phyloP scores from a whole-genome alignment of 768 basidiomycete genomes.

The Lactarius trivialis region DNA sequence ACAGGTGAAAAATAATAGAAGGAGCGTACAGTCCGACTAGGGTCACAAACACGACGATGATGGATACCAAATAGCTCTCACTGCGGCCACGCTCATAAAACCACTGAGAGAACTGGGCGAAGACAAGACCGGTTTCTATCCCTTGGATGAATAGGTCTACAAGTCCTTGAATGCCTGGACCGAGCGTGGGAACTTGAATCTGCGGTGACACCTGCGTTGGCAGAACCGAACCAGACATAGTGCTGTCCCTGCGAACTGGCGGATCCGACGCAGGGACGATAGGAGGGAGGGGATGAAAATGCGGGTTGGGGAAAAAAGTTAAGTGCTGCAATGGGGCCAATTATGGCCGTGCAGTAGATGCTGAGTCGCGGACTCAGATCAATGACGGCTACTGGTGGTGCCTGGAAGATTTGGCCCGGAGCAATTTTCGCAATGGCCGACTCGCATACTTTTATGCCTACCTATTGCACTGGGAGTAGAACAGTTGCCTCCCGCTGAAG shows the following conservation, averaged over 20 bases:
- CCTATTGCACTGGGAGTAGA: too few species aligned
- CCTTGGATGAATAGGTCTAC: conserved; percentile 3
- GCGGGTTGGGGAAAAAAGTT: neutral
- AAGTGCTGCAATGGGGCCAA: neutral
- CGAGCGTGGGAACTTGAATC: neutral
- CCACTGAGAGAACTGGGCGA: conserved; percentile 11
- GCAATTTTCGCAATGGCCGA: too few species aligned
- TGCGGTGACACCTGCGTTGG: neutral
- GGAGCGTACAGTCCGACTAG: neutral
- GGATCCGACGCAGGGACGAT: neutral
- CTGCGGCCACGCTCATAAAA: neutral
- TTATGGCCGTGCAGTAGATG: neutral
- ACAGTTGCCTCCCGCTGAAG: too few species aligned
- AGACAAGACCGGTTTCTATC: conserved; percentile 2
- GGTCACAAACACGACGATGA: conserved; percentile 1
- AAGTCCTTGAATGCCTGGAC: conserved; percentile 3
- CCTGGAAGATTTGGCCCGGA: neutral
- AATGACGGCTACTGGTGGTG: neutral
- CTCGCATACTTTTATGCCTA: too few species aligned
- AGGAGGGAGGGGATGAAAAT: neutral
- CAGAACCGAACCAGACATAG: neutral
- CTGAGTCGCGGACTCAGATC: neutral
- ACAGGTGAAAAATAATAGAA: neutral
- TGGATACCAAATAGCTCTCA: neutral
- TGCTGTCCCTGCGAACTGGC: neutral